A percentile compares a stretch with the other conserved stretches of the same genome.
Conservation (phyloP, 179 eudicot genomes). For the Drosera spatulata region DNA sequence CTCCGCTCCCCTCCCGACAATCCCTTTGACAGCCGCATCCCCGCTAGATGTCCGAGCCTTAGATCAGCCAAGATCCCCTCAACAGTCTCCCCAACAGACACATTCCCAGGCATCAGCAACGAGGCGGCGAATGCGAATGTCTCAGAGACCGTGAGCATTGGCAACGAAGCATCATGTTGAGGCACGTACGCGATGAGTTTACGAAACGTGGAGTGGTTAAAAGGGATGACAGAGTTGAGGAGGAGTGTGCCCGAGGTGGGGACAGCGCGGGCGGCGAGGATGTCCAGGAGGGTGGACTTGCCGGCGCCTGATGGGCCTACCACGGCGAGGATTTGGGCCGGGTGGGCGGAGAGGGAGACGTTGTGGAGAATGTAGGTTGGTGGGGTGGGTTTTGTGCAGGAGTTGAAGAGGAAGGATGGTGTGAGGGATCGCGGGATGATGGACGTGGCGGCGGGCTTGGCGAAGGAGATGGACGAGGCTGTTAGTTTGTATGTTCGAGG, state of each 20-base stretch:
- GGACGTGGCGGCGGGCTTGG: constrained; percentile 35
- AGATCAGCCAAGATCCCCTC: constrained; percentile 44
- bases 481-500: constrained; percentile 47
- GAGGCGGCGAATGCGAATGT: constrained; percentile 67
- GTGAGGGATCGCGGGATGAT: constrained; percentile 2
- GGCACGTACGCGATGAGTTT: constrained; percentile 85
- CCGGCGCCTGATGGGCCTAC: constrained; percentile 97
- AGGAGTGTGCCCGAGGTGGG: constrained; percentile 48
- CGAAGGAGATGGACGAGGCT: constrained; percentile 62
- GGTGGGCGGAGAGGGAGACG: constrained; percentile 57
- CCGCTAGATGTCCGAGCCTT: constrained; percentile 40
- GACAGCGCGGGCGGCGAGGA: constrained; percentile 58
- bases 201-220: constrained; percentile 35
- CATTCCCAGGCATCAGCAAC: constrained; percentile 36
- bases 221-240: constrained; percentile 55
- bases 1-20: constrained; percentile 81
- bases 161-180: constrained; percentile 64
- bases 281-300: constrained; percentile 81
- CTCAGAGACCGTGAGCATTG: constrained; percentile 63
- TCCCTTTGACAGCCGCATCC: constrained; percentile 34
- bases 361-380: constrained; percentile 57
- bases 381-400: constrained; percentile 40
- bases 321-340: constrained; percentile 77
- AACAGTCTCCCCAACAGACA: constrained; percentile 25
- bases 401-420: constrained; percentile 29